Evolutionary conservation across 176 grass and related monocot species (phyloP).

Genomic region (Otatea glauca): DNA sequence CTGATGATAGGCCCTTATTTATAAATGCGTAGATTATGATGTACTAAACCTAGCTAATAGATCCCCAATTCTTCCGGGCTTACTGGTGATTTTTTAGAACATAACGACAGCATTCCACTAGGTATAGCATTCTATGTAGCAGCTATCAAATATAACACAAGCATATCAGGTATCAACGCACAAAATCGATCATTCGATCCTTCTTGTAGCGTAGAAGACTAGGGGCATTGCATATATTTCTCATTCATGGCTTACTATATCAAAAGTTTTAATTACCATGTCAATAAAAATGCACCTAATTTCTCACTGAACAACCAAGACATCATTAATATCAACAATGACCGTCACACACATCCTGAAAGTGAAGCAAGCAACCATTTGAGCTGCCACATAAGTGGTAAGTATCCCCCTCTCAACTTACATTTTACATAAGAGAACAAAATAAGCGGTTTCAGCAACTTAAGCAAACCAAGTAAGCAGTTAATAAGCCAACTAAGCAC

Average conservation of each 20-base stretch:
- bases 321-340: background rate
- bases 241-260: background rate
- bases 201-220: conserved; percentile 3
- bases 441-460: background rate
- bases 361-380: background rate
- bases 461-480: background rate
- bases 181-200: background rate
- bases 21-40: background rate
- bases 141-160: background rate
- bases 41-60: background rate
- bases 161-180: background rate
- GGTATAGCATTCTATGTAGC: conserved; percentile 13
- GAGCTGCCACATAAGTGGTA: background rate
- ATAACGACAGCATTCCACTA: background rate
- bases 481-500: conserved; percentile 28
- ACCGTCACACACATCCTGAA: background rate
- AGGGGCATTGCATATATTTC: background rate
- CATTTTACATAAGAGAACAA: conserved; percentile 1
- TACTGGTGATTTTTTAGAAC: background rate
- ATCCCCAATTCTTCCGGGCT: background rate
- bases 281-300: background rate
- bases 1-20: background rate
- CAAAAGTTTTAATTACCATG: background rate
- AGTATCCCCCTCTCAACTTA: background rate
- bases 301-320: conserved; percentile 8